phyloP scores from a whole-genome alignment of 2,329 filamentous ascomycete species.

The Phaeosphaeriaceae sp. region DNA sequence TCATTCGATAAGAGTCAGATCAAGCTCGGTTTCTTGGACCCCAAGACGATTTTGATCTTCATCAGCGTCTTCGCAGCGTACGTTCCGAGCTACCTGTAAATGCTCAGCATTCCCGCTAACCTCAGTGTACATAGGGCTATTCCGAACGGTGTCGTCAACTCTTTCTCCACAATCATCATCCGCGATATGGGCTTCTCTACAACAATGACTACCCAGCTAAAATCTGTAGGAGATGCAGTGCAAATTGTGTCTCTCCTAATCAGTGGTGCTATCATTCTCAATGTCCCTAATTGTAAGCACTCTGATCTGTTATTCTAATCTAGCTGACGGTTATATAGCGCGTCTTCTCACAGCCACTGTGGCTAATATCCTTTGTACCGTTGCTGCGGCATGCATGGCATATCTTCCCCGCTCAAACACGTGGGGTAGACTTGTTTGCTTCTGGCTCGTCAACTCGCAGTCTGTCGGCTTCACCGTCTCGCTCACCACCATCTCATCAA shows the following conservation, averaged over 20 bases:
- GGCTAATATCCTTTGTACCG: slow-evolving; percentile 38
- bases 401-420: slow-evolving; percentile 44
- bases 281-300: slow-evolving; percentile 37
- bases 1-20: slow-evolving; percentile 53
- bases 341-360: slow-evolving; percentile 28
- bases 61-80: slow-evolving; percentile 27
- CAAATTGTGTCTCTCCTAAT: slow-evolving; percentile 16
- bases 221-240: slow-evolving; percentile 21
- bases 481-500: slow-evolving; percentile 45
- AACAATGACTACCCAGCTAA: slow-evolving; percentile 29
- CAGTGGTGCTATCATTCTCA: slow-evolving; percentile 41
- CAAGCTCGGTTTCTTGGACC: slow-evolving; percentile 53
- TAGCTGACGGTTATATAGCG: neutral
- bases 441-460: slow-evolving; percentile 50
- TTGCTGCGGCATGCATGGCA: slow-evolving; percentile 44
- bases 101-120: neutral
- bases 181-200: slow-evolving; percentile 44
- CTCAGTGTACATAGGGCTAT: slow-evolving; percentile 38
- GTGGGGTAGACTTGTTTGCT: slow-evolving; percentile 46
- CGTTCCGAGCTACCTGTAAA: slow-evolving; percentile 6
- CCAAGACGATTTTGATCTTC: slow-evolving; percentile 43
- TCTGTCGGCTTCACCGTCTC: slow-evolving; percentile 48
- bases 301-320: neutral
- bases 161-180: slow-evolving; percentile 30
- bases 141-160: slow-evolving; percentile 41